These are phyloP conservation scores for Dispira parvispora DNA, from an alignment of 192 early-diverging fungal species.

Conservation along the genomic window DNA sequence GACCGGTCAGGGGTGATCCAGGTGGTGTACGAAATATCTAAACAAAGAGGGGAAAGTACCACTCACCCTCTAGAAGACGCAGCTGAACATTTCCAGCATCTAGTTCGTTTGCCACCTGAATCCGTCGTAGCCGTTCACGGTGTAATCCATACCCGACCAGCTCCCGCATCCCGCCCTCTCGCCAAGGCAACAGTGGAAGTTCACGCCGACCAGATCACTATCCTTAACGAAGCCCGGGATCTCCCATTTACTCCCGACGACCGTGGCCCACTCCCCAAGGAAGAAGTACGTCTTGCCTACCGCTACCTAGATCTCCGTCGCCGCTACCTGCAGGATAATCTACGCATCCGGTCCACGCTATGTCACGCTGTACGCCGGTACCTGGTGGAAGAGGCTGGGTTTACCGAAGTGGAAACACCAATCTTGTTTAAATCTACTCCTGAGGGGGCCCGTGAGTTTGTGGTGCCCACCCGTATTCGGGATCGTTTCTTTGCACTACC, in stretches of 20 bases:
- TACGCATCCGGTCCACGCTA: conserved; percentile 47
- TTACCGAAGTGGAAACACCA: conserved; percentile 88
- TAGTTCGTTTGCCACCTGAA: conserved; percentile 38
- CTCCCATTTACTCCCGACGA: too few relatives aligned
- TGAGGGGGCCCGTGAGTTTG: conserved; percentile 83
- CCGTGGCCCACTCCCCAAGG: conserved; percentile 29
- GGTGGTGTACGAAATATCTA: conserved; percentile 33
- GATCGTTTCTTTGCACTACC: conserved; percentile 74
- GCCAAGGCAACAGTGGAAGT: too few relatives aligned
- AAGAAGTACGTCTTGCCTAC: conserved; percentile 57
- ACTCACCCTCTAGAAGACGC: conserved; percentile 27
- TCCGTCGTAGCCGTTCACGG: conserved; percentile 41
- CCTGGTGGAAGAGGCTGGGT: conserved; percentile 45
- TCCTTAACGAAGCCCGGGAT: too few relatives aligned
- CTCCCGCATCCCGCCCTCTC: too few relatives aligned
- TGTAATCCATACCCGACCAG: too few relatives aligned
- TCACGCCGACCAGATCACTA: too few relatives aligned
- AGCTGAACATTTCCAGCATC: conserved; percentile 15
- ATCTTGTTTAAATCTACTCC: conserved; percentile 81
- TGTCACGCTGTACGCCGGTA: conserved; percentile 51
- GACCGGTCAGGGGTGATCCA: conserved; percentile 64
- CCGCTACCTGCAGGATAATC: conserved; percentile 52
- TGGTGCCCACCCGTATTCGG: conserved; percentile 68
- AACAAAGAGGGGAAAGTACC: conserved; percentile 1
- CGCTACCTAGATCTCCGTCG: conserved; percentile 71